Conservation (phyloP, 331 rosid genomes). For the Spiraea crenata region DNA sequence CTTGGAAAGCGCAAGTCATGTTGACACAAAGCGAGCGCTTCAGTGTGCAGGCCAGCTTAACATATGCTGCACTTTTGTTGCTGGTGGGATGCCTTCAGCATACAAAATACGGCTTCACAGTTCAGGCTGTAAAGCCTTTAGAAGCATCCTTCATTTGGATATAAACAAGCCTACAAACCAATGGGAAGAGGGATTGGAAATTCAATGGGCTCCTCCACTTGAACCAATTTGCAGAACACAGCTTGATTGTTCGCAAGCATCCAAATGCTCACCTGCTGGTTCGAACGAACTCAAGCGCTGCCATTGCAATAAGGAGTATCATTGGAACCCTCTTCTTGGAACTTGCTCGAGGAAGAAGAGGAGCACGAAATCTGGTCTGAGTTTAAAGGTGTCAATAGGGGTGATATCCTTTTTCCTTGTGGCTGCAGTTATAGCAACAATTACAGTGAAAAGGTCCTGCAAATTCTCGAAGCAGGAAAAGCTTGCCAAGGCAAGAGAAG, state of each 20-base stretch:
- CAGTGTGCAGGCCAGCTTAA: slow-evolving; percentile 59
- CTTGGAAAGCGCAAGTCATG: slow-evolving; percentile 66
- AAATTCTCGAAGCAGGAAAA: slow-evolving; percentile 37
- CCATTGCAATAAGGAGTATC: slow-evolving; percentile 55
- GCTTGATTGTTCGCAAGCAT: slow-evolving; percentile 53
- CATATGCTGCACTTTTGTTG: slow-evolving; percentile 83
- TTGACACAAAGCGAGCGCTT: slow-evolving; percentile 39
- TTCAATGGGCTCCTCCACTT: slow-evolving; percentile 77
- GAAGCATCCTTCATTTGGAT: slow-evolving; percentile 75
- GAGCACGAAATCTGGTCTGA: slow-evolving; percentile 36
- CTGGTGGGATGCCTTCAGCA: slow-evolving; percentile 93
- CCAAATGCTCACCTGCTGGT: slow-evolving; percentile 45
- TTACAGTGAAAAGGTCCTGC: slow-evolving; percentile 37
- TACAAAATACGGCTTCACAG: slow-evolving; percentile 84
- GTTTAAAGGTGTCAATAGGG: slow-evolving; percentile 42
- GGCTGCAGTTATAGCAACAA: slow-evolving; percentile 35
- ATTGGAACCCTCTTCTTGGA: slow-evolving; percentile 63
- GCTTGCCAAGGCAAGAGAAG: slow-evolving; percentile 56
- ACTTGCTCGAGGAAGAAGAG: slow-evolving; percentile 48
- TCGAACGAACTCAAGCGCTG: slow-evolving; percentile 39
- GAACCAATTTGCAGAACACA: slow-evolving; percentile 75
- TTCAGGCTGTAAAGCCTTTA: slow-evolving; percentile 83
- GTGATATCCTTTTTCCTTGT: slow-evolving; percentile 44
- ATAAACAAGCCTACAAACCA: slow-evolving; percentile 51
- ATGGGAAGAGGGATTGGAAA: slow-evolving; percentile 90